Conservation (phyloP, 805 yeast species). For the Blastobotrys mokoenaii region DNA sequence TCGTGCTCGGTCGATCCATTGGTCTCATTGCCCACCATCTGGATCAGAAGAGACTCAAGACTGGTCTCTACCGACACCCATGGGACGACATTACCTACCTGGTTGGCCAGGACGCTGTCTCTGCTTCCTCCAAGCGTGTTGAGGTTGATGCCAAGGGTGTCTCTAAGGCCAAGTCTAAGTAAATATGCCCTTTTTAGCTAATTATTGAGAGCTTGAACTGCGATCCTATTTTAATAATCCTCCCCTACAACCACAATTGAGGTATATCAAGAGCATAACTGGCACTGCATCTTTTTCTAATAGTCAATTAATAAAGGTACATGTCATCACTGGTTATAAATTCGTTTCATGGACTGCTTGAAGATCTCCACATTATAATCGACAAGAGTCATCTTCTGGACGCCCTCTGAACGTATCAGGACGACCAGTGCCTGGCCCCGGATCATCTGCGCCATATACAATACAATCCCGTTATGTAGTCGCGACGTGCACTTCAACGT, state of each 20-base stretch:
- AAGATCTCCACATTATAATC: conserved; percentile 85
- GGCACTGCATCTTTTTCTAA: too few species aligned
- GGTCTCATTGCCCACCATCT: conserved; percentile 40
- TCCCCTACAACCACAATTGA: too few species aligned
- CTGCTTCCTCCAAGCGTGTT: conserved; percentile 25
- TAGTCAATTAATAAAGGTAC: background rate
- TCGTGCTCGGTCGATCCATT: conserved; percentile 38
- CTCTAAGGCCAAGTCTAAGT: conserved; percentile 22
- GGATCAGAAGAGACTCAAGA: conserved; percentile 39
- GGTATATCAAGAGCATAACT: too few species aligned
- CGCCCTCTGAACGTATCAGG: conserved; percentile 61
- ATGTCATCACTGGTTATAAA: conserved; percentile 6
- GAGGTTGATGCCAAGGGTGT: conserved; percentile 30
- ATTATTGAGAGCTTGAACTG: too few species aligned
- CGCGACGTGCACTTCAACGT: conserved; percentile 57
- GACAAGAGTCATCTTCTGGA: conserved; percentile 50
- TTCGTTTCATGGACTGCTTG: conserved; percentile 56
- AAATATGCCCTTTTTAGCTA: conserved; percentile 1
- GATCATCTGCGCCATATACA: conserved; percentile 85
- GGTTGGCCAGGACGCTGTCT: conserved; percentile 31
- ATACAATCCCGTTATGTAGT: conserved; percentile 73
- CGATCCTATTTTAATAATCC: too few species aligned
- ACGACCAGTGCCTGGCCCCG: conserved; percentile 90
- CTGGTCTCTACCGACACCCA: conserved; percentile 40
- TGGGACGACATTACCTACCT: conserved; percentile 41